These are phyloP conservation scores for Pseudohyphozyma bogoriensis DNA, from an alignment of 768 basidiomycete genomes.

Conservation along the genomic window DNA sequence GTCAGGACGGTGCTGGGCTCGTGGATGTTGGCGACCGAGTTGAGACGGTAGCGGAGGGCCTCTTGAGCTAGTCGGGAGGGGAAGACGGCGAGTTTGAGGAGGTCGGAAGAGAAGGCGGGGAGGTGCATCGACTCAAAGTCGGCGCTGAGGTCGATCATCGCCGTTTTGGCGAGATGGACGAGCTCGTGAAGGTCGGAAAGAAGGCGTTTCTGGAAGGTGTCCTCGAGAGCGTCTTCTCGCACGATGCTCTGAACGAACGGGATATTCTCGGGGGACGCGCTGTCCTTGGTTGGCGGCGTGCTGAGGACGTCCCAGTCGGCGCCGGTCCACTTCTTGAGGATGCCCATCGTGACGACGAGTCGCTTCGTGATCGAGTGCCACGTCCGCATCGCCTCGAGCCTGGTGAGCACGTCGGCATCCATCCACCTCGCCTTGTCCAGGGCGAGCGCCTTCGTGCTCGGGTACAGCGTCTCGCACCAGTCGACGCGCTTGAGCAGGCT, in stretches of 20 bases:
- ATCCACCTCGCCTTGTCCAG: slow-evolving; percentile 53
- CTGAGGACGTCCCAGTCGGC: slow-evolving; percentile 82
- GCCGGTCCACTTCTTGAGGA: slow-evolving; percentile 86
- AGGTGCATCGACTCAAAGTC: slow-evolving; percentile 80
- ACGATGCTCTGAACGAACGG: slow-evolving; percentile 88
- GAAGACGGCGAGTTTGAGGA: slow-evolving; percentile 88
- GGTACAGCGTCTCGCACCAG: slow-evolving; percentile 31
- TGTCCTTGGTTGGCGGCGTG: slow-evolving; percentile 47
- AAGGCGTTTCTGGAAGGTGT: slow-evolving; percentile 70
- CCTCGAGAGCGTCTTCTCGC: slow-evolving; percentile 92
- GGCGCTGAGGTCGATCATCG: slow-evolving; percentile 66
- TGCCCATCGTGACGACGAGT: slow-evolving; percentile 67
- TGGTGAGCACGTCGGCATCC: slow-evolving; percentile 51
- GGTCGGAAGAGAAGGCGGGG: slow-evolving; percentile 77
- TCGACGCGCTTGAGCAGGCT: slow-evolving; percentile 28
- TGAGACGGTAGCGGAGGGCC: slow-evolving; percentile 74
- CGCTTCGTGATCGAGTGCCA: slow-evolving; percentile 82
- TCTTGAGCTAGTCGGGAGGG: slow-evolving; percentile 90
- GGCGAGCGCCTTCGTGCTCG: slow-evolving; percentile 34
- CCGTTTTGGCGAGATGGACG: slow-evolving; percentile 72
- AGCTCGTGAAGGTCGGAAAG: slow-evolving; percentile 69
- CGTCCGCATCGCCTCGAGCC: slow-evolving; percentile 78
- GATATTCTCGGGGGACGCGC: slow-evolving; percentile 55
- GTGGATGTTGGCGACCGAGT: slow-evolving; percentile 55
- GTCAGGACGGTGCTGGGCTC: slow-evolving; percentile 83